Evolutionary conservation across 2,329 filamentous ascomycete species (phyloP).

Genomic region (Clarireedia hainanense): DNA sequence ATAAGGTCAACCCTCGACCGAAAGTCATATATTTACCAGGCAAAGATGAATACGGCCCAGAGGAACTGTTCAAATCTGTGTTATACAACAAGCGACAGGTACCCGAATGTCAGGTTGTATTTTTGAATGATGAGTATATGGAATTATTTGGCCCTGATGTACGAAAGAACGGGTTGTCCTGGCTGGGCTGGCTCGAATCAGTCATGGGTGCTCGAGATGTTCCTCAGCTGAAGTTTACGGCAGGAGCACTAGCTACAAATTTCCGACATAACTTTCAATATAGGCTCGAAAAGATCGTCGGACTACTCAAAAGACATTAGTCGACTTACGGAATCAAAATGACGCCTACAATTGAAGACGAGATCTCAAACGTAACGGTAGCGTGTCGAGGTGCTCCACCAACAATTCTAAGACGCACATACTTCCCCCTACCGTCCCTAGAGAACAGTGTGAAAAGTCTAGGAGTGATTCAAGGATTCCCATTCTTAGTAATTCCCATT

Average conservation of each 20-base stretch:
- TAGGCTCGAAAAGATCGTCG: slow-evolving; percentile 13
- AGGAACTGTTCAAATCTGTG: slow-evolving; percentile 13
- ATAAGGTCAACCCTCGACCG: background rate
- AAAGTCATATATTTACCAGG: slow-evolving; percentile 11
- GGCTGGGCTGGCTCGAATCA: slow-evolving; percentile 13
- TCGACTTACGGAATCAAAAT: background rate
- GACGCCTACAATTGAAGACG: background rate
- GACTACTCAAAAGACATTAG: slow-evolving; percentile 8
- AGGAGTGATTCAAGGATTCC: background rate
- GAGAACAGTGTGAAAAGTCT: background rate
- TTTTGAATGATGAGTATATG: slow-evolving; percentile 12
- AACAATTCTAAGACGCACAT: background rate
- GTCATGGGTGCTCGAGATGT: slow-evolving; percentile 8
- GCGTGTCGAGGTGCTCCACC: background rate
- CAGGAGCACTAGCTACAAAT: slow-evolving; percentile 14
- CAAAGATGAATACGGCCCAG: slow-evolving; percentile 13
- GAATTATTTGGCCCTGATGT: background rate
- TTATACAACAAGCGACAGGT: slow-evolving; percentile 1
- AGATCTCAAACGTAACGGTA: background rate
- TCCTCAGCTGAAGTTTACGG: slow-evolving; percentile 10
- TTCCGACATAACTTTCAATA: slow-evolving; percentile 17
- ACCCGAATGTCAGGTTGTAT: slow-evolving; percentile 10
- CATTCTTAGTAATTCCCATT: slow-evolving; percentile 3
- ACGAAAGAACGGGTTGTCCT: slow-evolving; percentile 9
- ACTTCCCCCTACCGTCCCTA: background rate